Evolutionary conservation across 2,329 filamentous ascomycete genomes (phyloP), one percentile per base, ranked within the genome.

Genomic region (Amphichorda felina): DNA sequence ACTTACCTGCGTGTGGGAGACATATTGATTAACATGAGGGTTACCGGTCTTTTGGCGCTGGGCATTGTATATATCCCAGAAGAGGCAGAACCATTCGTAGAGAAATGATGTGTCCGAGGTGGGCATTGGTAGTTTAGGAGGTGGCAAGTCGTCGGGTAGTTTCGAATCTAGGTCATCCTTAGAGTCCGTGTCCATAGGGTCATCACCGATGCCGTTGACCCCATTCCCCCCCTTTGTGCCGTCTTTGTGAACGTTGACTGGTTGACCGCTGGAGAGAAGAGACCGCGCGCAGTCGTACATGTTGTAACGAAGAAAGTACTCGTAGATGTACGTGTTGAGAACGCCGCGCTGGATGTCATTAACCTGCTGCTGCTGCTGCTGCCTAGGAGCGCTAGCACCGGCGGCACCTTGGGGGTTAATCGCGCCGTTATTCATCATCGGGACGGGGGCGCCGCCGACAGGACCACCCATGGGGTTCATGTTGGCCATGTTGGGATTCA

Each of bases 31-130:
- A 32, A 85, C 79, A 40, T 72, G 71, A 18, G 64, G 59, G 51
- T 68, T 78, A 38, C 70, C 70, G 37, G 72, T 74, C 55, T 77
- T 79, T 49, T 70, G 74, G 50, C 85, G 82, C 53, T 89, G 83
- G 38, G 86, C 85, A 51, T 78, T 78, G 59, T 83, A 93, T 47
- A 96, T 86, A 50, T 98, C 91, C 87, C 87, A 96, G 58, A 98
- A 98, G 35, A 95, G 72, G 51, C 80, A 85, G 66, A 93, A 98
- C 91, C 91, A 98, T 51, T 96, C 91, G 47, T 86, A 82, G n/a
- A 98, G 68, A 51, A 98, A 96, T 18, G 84, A 85, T 42, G 74
- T 82, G 49, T 81, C 82, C 37, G 71, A 71, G 41, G 68, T 67
- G 33, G 72, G 71, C 53, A 67, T 70, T 10, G 79, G 76, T 5